Evolutionary conservation across 2,329 filamentous ascomycete species (phyloP), one percentile per base, ranked within the genome.

Genomic region (Cadophora malorum): DNA sequence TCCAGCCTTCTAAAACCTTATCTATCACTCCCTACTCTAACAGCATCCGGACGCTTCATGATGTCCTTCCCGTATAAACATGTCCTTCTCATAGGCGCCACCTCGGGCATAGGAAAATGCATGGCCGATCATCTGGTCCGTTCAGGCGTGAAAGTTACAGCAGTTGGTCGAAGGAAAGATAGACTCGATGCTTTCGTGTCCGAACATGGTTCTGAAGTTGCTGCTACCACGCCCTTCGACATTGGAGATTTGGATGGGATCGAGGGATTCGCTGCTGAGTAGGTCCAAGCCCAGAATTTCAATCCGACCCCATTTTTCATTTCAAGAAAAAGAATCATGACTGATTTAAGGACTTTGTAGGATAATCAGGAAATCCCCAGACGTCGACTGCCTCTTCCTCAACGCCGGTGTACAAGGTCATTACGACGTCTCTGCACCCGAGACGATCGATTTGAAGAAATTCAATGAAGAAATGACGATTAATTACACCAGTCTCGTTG

Each of bases 351-450:
- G 8, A 19, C 12, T 45, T 5, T 19, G 14, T 19, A 53, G 50
- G 10, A 31, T 53, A 1, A 53, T 31, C 50, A 53, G 28, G 21
- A 53, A 25, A 12, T 28, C 86, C 73, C 83, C 85, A 0, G 76
- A 81, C n/a, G 81, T 89, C 25, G 86, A 88, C 77, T 83, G 81
- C 70, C 75, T 90, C 31, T 74, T 90, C 65, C 78, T 89, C 56
- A 89, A 89, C 74, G 83, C 86, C 0, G 86, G 86, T 4, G 80
- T 86, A 50, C 86, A 89, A 73, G 79, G 80, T 35, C 74, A 74
- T 0, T 76, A 85, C 49, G 78, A 85, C 75, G 84, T 88, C 74
- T 77, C 80, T 16, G 74, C 79, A n/a, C 84, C 85, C 1, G 77
- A 78, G 7, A 79, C 75, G 4, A 80, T 85, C 45, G 74, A 81